These are phyloP conservation scores for Calocybe gangraenosa DNA, from an alignment of 768 basidiomycete genomes.

Conservation along the genomic window DNA sequence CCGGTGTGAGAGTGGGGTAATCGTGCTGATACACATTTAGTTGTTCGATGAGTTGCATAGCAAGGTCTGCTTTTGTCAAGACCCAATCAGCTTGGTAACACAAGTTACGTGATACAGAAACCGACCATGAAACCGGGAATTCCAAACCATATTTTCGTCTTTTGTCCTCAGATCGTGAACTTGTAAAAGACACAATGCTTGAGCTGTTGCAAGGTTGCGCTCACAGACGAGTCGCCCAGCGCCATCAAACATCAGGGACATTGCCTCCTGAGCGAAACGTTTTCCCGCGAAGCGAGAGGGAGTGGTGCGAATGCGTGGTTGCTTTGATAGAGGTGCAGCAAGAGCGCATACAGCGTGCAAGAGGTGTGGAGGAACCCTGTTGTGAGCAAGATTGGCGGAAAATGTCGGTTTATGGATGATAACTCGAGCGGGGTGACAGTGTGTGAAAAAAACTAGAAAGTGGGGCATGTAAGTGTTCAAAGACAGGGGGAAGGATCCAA, in stretches of 20 bases:
- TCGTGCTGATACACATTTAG: conserved; percentile 65
- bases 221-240: conserved; percentile 60
- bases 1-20: conserved; percentile 52
- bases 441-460: conserved; percentile 70
- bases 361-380: conserved; percentile 65
- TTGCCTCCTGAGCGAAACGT: conserved; percentile 56
- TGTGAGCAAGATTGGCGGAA: conserved; percentile 57
- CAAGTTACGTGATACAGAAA: conserved; percentile 13
- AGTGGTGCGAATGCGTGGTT: conserved; percentile 53
- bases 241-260: conserved; percentile 67
- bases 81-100: conserved; percentile 20
- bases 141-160: conserved; percentile 32
- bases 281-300: conserved; percentile 54
- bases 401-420: conserved; percentile 81
- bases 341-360: conserved; percentile 74
- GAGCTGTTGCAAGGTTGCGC: conserved; percentile 65
- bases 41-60: conserved; percentile 62
- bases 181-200: conserved; percentile 71
- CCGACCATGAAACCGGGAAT: conserved; percentile 49
- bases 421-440: conserved; percentile 72
- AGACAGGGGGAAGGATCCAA: conserved; percentile 8
- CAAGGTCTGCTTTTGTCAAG: conserved; percentile 43
- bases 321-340: conserved; percentile 72
- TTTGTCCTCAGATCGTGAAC: conserved; percentile 56
- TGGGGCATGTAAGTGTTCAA: conserved; percentile 12